Conservation (phyloP, 352 stramenopile species). For the Phytopythium cucurbitacearum region DNA sequence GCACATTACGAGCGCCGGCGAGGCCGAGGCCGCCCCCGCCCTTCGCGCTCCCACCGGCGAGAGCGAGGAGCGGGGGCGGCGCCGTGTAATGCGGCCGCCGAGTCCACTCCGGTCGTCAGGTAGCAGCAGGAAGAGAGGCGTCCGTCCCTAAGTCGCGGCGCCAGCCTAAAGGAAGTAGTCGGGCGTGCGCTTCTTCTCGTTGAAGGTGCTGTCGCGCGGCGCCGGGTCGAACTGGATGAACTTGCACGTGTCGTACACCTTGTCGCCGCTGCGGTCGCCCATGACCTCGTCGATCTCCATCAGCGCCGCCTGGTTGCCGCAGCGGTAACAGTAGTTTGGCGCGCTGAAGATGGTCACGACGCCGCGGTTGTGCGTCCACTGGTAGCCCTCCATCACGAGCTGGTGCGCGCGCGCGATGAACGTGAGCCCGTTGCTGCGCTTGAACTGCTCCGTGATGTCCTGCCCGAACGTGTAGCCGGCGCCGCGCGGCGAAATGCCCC, state of each 20-base stretch:
- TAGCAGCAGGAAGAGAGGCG: too few species aligned
- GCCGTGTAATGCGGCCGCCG: too few species aligned
- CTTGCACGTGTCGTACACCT: constrained; percentile 91
- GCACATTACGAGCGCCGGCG: too few species aligned
- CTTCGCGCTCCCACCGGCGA: too few species aligned
- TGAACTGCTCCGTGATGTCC: constrained; percentile 89
- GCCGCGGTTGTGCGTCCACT: constrained; percentile 90
- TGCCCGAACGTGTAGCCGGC: constrained; percentile 86
- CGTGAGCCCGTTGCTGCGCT: constrained; percentile 84
- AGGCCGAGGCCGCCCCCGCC: too few species aligned
- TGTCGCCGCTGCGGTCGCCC: constrained; percentile 80
- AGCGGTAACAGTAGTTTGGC: constrained; percentile 95
- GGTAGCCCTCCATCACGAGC: constrained; percentile 93
- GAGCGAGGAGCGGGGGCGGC: too few species aligned
- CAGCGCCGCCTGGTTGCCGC: constrained; percentile 95
- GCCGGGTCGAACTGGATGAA: constrained; percentile 91
- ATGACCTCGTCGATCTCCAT: constrained; percentile 94
- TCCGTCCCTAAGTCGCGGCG: too few species aligned
- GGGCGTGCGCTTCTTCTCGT: constrained; percentile 89
- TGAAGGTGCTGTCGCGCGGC: constrained; percentile 88
- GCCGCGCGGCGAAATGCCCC: constrained; percentile 83
- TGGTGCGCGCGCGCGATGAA: constrained; percentile 87
- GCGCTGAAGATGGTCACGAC: constrained; percentile 92
- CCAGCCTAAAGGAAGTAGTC: constrained; percentile 89
- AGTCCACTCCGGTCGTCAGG: too few species aligned